phyloP scores from a whole-genome alignment of 1,284 basidiomycete species.

The Trichosporon asahii region DNA sequence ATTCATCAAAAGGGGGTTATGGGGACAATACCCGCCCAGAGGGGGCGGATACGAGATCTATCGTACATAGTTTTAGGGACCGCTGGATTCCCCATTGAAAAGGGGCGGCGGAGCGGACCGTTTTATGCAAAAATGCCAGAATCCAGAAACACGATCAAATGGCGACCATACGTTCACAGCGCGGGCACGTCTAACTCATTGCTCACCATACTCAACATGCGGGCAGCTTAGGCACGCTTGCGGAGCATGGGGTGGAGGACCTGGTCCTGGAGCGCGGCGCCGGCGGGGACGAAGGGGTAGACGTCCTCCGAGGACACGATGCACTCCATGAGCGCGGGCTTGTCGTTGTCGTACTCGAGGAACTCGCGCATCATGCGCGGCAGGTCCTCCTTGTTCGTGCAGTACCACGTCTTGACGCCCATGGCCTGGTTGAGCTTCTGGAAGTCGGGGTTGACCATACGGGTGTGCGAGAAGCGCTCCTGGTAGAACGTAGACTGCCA shows the following conservation, averaged over 20 bases:
- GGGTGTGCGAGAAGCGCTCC: slow-evolving; percentile 86
- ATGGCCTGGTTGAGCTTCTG: slow-evolving; percentile 81
- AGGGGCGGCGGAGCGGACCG: neutral
- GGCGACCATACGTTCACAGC: neutral
- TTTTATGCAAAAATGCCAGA: slow-evolving; percentile 8
- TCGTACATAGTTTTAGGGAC: slow-evolving; percentile 6
- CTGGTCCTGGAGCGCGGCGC: slow-evolving; percentile 87
- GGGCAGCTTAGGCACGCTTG: slow-evolving; percentile 23
- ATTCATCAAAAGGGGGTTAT: slow-evolving; percentile 1
- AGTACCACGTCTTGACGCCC: slow-evolving; percentile 85
- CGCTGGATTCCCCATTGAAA: neutral
- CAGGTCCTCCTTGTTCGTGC: slow-evolving; percentile 67
- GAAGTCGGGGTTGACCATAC: slow-evolving; percentile 94
- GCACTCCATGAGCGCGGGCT: slow-evolving; percentile 88
- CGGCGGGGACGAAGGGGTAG: slow-evolving; percentile 79
- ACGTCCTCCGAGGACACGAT: slow-evolving; percentile 85
- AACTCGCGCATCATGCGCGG: slow-evolving; percentile 98
- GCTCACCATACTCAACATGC: no score
- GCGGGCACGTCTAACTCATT: neutral
- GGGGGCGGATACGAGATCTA: neutral
- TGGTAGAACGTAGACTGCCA: slow-evolving; percentile 92
- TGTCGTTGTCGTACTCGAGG: slow-evolving; percentile 76
- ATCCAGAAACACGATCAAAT: neutral
- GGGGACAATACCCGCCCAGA: neutral
- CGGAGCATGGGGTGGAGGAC: slow-evolving; percentile 50